Evolutionary conservation across 495 filamentous ascomycete genomes (phyloP), one percentile per base, ranked within the genome.

Genomic region (Lophium mytilinum): DNA sequence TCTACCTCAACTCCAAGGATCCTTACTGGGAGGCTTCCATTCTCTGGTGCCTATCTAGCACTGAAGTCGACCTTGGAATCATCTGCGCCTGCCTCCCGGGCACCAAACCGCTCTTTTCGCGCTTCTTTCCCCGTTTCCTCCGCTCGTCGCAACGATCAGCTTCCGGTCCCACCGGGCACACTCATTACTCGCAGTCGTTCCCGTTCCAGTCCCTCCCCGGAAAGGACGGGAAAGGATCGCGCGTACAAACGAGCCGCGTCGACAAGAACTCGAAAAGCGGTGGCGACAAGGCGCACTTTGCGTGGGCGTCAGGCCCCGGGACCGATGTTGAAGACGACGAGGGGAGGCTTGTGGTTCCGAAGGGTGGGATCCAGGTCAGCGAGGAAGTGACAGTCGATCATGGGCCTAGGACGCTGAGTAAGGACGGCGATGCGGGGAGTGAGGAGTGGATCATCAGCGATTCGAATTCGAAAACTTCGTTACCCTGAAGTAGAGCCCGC

Each of bases 51-150:
- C 8, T 50, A 41, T 53, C 58, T 43, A 15, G 30, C 1, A 37
- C 52, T 14, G 61, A 64, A 53, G 53, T 64, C 56, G 56, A 64
- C 43, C 40, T 64, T 12, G 61, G 56, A 24, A 57, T 64, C 10
- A 56, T 64, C 24, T 59, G 56, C 49, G 61, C 56, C 52, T 64
- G 61, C 35, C 52, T 64, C 39, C 54, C 56, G 14, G 56, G 56
- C 41, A 56, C 58, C 37, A 64, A 60, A 53, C 61, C 61, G 47
- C 50, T 64, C 45, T 48, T 64, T 9, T 40, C 24, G 21, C 41
- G 42, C 56, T 4, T 60, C 52, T 64, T 64, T 43, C 61, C 61
- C 17, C 51, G 48, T 21, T 34, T 64, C 61, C 60, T 64, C 43
- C 15, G 42, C 34, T 50, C 46, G 24, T 60, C 57, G 18, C 48